A percentile compares a stretch with the other conserved stretches of the same genome.
These are phyloP conservation scores for Curvularia hawaiiensis DNA, from an alignment of 2,329 filamentous ascomycete species.

Conservation along the genomic window DNA sequence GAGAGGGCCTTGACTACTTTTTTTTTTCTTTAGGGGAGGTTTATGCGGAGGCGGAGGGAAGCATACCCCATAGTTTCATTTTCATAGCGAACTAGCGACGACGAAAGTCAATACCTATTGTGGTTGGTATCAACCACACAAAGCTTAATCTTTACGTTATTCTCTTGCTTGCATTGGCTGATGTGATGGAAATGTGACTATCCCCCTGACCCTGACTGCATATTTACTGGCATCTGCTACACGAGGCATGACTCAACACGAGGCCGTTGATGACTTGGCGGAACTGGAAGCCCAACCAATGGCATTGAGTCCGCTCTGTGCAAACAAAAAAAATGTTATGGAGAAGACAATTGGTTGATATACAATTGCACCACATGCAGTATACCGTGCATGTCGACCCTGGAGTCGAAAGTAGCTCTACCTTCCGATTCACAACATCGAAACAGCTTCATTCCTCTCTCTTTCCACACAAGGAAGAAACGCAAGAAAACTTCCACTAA, in stretches of 20 bases:
- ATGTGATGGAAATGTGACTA: neutral
- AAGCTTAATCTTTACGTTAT: neutral
- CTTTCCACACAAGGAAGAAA: neutral
- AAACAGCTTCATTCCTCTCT: neutral
- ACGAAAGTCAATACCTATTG: neutral
- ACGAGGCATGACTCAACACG: neutral
- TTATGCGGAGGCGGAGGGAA: neutral
- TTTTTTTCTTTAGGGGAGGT: neutral
- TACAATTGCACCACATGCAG: neutral
- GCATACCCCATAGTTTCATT: neutral
- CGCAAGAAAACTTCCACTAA: too few relatives aligned
- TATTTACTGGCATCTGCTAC: neutral
- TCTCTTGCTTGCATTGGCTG: neutral
- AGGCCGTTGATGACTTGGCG: neutral
- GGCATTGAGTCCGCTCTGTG: neutral
- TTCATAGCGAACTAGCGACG: neutral
- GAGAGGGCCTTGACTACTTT: conserved; percentile 12
- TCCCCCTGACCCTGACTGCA: neutral
- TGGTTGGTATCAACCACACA: neutral
- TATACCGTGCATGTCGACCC: neutral
- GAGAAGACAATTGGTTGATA: neutral
- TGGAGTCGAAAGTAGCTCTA: neutral
- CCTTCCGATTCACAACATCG: neutral
- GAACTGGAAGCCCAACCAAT: neutral
- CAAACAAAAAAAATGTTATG: neutral